Base-by-base conservation (phyloP, 2,329 filamentous ascomycete genomes). In the Fusarium sp. region DNA sequence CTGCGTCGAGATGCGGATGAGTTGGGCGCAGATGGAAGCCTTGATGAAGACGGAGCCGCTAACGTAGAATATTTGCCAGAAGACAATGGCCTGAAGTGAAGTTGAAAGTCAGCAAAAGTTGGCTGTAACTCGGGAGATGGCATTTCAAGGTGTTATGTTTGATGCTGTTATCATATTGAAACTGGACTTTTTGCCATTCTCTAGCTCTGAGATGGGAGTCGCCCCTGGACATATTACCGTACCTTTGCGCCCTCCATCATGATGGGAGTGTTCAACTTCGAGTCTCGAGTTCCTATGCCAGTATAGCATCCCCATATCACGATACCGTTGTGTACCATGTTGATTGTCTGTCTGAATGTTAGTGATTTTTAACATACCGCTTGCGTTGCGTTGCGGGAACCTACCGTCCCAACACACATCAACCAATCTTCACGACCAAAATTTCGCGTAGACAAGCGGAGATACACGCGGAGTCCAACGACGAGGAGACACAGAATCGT, bases 1-100 rank as follows among this genome's bases (percentile, higher is more conserved):
- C 1, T 54, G 42, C 5, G 40, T 50, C 3, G 67, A 62, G 7
- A 72, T 63, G 10, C 70, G 64, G 5, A 62, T 14, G 4, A 72
- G 64, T 9, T 66, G 57, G 16, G n/a, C 14, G 20, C 70, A 68
- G n/a, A 72, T 72, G 6, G 63, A 64, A 8, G 58, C 7, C 24
- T 71, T 71, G 57, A 72, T 67, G 22, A 67, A 68, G 0, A 60
- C 16, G 2, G 67, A 70, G 13, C 22, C 37, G 24, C 34, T 40
- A 27, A 64, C 60, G 22, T 71, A 72, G 35, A 71, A 67, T 4
- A 72, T 50, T 24, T 68, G 64, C 67, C 64, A 72, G 14, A 72
- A 57, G 0, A 52, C 47, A 2, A 64, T 38, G 2, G 29, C 20
- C 64, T 69, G 18, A 9, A 34, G 31, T 9, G n/a, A 29, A 34